Evolutionary conservation across 1,284 basidiomycete species (phyloP).

Genomic region (Coriolopsis trogii): DNA sequence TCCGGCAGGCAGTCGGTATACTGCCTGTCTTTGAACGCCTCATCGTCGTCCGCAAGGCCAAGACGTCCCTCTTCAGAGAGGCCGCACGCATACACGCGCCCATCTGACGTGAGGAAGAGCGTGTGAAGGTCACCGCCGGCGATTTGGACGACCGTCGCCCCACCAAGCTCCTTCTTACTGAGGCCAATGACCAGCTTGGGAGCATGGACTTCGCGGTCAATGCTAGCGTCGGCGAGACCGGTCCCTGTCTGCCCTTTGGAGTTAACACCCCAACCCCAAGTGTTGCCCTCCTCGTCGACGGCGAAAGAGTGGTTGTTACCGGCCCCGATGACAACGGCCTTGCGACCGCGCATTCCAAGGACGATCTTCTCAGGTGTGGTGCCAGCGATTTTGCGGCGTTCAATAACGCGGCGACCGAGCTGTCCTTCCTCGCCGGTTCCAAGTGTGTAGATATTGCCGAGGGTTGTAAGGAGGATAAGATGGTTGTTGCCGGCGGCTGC

Average conservation of each 20-base stretch:
- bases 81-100: slow-evolving; percentile 84
- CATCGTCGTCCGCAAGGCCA: slow-evolving; percentile 68
- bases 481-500: slow-evolving; percentile 88
- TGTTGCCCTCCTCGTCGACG: slow-evolving; percentile 78
- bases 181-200: slow-evolving; percentile 75
- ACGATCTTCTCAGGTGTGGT: slow-evolving; percentile 81
- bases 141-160: slow-evolving; percentile 72
- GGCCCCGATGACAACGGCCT: slow-evolving; percentile 78
- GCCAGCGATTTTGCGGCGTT: slow-evolving; percentile 83
- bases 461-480: slow-evolving; percentile 82
- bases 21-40: slow-evolving; percentile 52
- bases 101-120: slow-evolving; percentile 82
- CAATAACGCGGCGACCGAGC: slow-evolving; percentile 83
- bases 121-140: slow-evolving; percentile 86
- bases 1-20: slow-evolving; percentile 61
- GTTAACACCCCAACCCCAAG: slow-evolving; percentile 94
- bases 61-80: slow-evolving; percentile 80
- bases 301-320: slow-evolving; percentile 91
- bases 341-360: slow-evolving; percentile 67
- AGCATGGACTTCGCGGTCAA: slow-evolving; percentile 59
- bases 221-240: slow-evolving; percentile 47
- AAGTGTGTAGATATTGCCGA: slow-evolving; percentile 85
- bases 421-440: slow-evolving; percentile 89
- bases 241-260: slow-evolving; percentile 72
- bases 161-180: slow-evolving; percentile 66